Evolutionary conservation across 2,329 filamentous ascomycete species (phyloP).

Genomic region (Hypoxylon sp.): DNA sequence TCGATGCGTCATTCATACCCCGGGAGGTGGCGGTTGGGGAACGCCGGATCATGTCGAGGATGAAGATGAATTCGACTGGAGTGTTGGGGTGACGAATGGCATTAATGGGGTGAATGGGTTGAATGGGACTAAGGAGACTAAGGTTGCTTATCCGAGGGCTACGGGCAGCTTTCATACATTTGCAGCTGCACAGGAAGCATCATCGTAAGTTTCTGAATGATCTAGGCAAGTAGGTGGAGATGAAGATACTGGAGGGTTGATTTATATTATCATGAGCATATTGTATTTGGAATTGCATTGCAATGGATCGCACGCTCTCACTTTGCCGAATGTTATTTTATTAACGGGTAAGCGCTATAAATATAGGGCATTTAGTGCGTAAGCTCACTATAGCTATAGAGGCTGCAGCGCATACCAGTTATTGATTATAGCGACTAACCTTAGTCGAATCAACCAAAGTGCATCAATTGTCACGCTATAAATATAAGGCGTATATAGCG

Average conservation of each 20-base stretch:
- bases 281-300: conserved; percentile 3
- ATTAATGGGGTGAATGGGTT: conserved; percentile 19
- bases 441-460: too few relatives aligned
- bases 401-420: too few relatives aligned
- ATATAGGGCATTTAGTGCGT: neutral
- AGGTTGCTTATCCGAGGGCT: conserved; percentile 40
- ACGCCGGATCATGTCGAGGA: conserved; percentile 30
- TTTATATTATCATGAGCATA: neutral
- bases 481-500: too few relatives aligned
- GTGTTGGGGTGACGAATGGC: neutral
- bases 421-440: too few relatives aligned
- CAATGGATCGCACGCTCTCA: neutral
- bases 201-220: conserved; percentile 23
- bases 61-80: conserved; percentile 20
- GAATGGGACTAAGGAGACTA: conserved; percentile 18
- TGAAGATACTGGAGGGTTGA: neutral
- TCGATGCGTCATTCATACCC: conserved; percentile 72
- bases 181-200: conserved; percentile 40
- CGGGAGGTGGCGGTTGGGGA: conserved; percentile 70
- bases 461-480: too few relatives aligned
- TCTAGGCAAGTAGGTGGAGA: too few relatives aligned
- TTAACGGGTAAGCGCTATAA: neutral
- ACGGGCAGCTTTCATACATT: conserved; percentile 40
- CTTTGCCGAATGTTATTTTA: too few relatives aligned
- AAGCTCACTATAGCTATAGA: neutral